A percentile compares a stretch with the other conserved stretches of the same genome.
Evolutionary conservation across 2,329 filamentous ascomycete species (phyloP).

Genomic region (Penicillium capsulatum): DNA sequence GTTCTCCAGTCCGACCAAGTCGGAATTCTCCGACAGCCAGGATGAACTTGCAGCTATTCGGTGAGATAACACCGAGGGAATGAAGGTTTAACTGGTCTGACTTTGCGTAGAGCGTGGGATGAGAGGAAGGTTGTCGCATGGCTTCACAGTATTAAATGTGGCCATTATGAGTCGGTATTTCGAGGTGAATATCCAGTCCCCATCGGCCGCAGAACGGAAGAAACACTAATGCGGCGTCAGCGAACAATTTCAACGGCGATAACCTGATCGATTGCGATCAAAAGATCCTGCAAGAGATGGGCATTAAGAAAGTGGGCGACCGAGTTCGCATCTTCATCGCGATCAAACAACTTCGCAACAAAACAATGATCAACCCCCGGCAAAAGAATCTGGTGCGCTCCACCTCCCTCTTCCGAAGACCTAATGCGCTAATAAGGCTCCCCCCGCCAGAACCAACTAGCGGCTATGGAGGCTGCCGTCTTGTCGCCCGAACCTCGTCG

Average conservation of each 20-base stretch:
- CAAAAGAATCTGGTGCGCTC: slow-evolving; percentile 85
- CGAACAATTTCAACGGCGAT: slow-evolving; percentile 96
- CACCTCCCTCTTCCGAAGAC: too few species aligned
- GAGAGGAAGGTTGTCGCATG: slow-evolving; percentile 90
- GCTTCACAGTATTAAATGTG: slow-evolving; percentile 83
- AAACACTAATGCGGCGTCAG: slow-evolving; percentile 35
- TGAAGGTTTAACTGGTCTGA: slow-evolving; percentile 16
- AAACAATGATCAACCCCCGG: slow-evolving; percentile 70
- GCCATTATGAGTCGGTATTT: slow-evolving; percentile 89
- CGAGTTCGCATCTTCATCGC: slow-evolving; percentile 83
- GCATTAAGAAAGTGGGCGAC: slow-evolving; percentile 96
- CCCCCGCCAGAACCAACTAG: slow-evolving; percentile 77
- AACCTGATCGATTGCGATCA: slow-evolving; percentile 97
- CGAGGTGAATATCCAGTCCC: slow-evolving; percentile 48
- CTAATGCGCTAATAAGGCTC: too few species aligned
- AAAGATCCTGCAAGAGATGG: slow-evolving; percentile 93
- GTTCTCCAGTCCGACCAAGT: slow-evolving; percentile 82
- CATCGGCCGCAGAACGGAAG: neutral
- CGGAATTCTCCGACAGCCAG: slow-evolving; percentile 76
- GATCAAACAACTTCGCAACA: slow-evolving; percentile 77
- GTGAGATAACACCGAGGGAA: slow-evolving; percentile 40
- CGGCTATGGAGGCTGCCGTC: slow-evolving; percentile 64
- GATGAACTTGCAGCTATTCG: slow-evolving; percentile 71
- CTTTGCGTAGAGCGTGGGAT: slow-evolving; percentile 63
- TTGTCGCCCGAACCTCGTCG: slow-evolving; percentile 64